Conservation (phyloP, 306 rosid genomes). For the Acmispon strigosus region DNA sequence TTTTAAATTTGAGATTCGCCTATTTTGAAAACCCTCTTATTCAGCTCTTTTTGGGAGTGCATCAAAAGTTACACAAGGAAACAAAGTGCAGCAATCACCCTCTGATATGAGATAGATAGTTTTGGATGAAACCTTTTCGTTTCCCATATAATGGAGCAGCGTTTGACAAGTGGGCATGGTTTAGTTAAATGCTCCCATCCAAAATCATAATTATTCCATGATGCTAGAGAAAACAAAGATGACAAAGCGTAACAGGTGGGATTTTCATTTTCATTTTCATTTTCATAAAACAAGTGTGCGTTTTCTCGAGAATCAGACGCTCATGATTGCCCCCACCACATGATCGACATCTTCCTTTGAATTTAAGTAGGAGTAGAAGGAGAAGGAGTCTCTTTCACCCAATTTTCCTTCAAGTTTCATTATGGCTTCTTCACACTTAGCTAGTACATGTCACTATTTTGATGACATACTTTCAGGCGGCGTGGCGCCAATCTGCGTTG, state of each 20-base stretch:
- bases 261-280: no score
- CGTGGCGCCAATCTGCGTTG: constrained; percentile 29
- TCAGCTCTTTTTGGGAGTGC: neutral
- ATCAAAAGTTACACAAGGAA: constrained; percentile 6
- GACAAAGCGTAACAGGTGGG: constrained; percentile 17
- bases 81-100: constrained; percentile 26
- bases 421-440: constrained; percentile 3
- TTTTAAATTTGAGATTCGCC: no score
- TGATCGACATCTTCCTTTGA: constrained; percentile 20
- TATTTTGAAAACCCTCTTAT: no score
- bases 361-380: constrained; percentile 22
- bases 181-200: constrained; percentile 28
- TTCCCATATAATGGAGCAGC: neutral
- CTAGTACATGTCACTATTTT: constrained; percentile 16
- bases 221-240: constrained; percentile 8
- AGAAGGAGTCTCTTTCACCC: constrained; percentile 19
- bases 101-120: constrained; percentile 2
- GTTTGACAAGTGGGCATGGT: constrained; percentile 33
- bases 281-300: constrained; percentile 15
- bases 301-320: constrained; percentile 30
- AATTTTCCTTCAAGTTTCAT: constrained; percentile 5
- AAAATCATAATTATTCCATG: constrained; percentile 13
- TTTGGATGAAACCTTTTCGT: constrained; percentile 2
- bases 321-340: constrained; percentile 31
- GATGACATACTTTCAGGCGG: constrained; percentile 5